phyloP scores from a whole-genome alignment of 2,329 filamentous ascomycete genomes.

The Bretziella fagacearum region DNA sequence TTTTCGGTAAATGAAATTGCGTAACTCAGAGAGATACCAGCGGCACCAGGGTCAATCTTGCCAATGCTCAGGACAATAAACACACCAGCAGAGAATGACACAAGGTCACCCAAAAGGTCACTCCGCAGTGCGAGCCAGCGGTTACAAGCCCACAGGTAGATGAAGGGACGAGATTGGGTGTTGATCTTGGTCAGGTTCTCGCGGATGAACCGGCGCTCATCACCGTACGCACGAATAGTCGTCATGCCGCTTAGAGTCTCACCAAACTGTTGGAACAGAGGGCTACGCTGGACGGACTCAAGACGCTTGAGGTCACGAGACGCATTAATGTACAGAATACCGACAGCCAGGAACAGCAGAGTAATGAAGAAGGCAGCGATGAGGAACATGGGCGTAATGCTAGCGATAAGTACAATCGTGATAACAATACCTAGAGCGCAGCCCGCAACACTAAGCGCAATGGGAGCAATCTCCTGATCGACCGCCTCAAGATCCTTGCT shows the following conservation, averaged over 20 bases:
- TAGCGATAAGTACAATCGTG: slow-evolving; percentile 71
- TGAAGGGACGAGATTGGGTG: slow-evolving; percentile 79
- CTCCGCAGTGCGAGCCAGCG: slow-evolving; percentile 91
- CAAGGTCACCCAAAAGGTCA: slow-evolving; percentile 75
- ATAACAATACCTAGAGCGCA: slow-evolving; percentile 54
- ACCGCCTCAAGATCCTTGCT: slow-evolving; percentile 93
- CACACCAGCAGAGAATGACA: slow-evolving; percentile 81
- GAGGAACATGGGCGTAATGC: slow-evolving; percentile 80
- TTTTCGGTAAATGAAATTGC: slow-evolving; percentile 96
- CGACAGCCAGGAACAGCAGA: slow-evolving; percentile 63
- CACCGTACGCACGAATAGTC: slow-evolving; percentile 90
- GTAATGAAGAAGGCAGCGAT: slow-evolving; percentile 76
- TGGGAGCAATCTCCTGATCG: slow-evolving; percentile 87
- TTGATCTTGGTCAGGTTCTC: slow-evolving; percentile 85
- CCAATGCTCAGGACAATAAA: slow-evolving; percentile 79
- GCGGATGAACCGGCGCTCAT: slow-evolving; percentile 80
- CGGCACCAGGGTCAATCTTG: slow-evolving; percentile 72
- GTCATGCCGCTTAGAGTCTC: slow-evolving; percentile 90
- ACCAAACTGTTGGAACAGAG: slow-evolving; percentile 93
- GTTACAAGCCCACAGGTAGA: slow-evolving; percentile 92
- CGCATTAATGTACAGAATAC: slow-evolving; percentile 73
- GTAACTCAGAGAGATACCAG: slow-evolving; percentile 86
- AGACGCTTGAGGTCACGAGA: slow-evolving; percentile 92
- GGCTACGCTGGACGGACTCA: slow-evolving; percentile 85
- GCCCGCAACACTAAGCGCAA: slow-evolving; percentile 62